These are phyloP conservation scores for Pestalotiopsis sp. DNA, from an alignment of 2,329 filamentous ascomycete species.

Conservation along the genomic window DNA sequence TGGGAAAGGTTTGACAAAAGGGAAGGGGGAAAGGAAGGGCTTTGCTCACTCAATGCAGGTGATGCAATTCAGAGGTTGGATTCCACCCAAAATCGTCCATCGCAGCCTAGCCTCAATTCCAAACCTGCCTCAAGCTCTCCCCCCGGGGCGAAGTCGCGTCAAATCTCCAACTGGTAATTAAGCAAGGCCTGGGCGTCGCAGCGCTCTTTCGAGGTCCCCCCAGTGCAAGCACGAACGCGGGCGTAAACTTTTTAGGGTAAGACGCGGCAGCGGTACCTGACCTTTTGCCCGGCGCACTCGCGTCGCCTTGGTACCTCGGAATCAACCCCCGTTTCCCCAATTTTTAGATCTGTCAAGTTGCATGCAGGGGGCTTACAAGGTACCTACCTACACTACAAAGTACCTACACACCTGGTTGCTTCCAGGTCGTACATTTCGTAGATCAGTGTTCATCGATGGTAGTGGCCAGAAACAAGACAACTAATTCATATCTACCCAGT, in stretches of 20 bases:
- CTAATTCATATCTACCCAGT: too few species aligned
- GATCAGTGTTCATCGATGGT: too few species aligned
- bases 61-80: conserved; percentile 9
- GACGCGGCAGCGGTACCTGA: not conserved
- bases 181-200: not conserved
- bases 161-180: conserved; percentile 6
- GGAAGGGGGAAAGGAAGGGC: not conserved
- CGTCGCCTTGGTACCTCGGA: not conserved
- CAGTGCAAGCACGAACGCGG: not conserved
- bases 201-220: not conserved
- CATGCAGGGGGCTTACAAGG: not conserved
- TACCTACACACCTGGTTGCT: too few species aligned
- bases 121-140: not conserved
- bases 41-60: conserved; percentile 5
- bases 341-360: not conserved
- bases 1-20: not conserved
- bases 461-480: too few species aligned
- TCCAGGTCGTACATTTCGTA: too few species aligned
- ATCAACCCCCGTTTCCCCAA: not conserved
- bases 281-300: not conserved
- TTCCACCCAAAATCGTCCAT: conserved; percentile 1
- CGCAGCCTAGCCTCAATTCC: conserved; percentile 6
- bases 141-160: not conserved
- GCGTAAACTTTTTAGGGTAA: not conserved
- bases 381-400: too few species aligned